Conservation (phyloP, 208 protist genomes). For the Trypanosoma conorhini region DNA sequence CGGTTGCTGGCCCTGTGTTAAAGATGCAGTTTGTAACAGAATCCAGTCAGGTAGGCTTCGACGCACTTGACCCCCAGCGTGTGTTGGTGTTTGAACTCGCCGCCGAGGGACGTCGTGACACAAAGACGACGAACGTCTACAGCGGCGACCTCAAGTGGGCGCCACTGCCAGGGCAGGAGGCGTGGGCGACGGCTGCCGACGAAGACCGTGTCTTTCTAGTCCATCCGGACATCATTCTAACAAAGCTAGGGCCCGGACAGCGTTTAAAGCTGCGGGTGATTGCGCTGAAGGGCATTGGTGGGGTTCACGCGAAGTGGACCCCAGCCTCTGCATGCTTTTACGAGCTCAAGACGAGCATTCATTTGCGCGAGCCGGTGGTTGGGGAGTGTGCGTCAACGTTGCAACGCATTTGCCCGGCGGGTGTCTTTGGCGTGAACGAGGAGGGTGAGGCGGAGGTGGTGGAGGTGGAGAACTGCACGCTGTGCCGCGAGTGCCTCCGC, state of each 20-base stretch:
- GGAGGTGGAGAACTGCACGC: constrained; percentile 93
- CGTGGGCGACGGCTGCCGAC: constrained; percentile 33
- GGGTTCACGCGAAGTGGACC: constrained; percentile 98
- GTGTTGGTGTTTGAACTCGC: constrained; percentile 86
- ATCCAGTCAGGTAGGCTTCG: constrained; percentile 46
- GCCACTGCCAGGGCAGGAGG: constrained; percentile 87
- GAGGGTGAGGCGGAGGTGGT: constrained; percentile 60
- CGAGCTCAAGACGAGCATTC: constrained; percentile 95
- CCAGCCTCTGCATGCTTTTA: constrained; percentile 98
- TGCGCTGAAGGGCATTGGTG: constrained; percentile 96
- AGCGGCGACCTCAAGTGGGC: constrained; percentile 93
- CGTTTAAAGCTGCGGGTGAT: constrained; percentile 92
- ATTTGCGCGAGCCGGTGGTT: constrained; percentile 63
- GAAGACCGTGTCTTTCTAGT: constrained; percentile 92
- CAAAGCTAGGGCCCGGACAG: constrained; percentile 97
- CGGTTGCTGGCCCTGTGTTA: constrained; percentile 95
- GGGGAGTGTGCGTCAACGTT: constrained; percentile 85
- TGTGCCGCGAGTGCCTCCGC: constrained; percentile 98
- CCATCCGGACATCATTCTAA: constrained; percentile 97
- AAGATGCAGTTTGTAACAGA: constrained; percentile 89
- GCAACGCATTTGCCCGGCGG: constrained; percentile 85
- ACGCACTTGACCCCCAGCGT: constrained; percentile 64
- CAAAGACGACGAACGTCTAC: constrained; percentile 82
- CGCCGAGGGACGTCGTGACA: constrained; percentile 63
- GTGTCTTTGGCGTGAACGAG: constrained; percentile 95